Evolutionary conservation across 352 stramenopile species (phyloP).

Genomic region (Phytopythium montanum): DNA sequence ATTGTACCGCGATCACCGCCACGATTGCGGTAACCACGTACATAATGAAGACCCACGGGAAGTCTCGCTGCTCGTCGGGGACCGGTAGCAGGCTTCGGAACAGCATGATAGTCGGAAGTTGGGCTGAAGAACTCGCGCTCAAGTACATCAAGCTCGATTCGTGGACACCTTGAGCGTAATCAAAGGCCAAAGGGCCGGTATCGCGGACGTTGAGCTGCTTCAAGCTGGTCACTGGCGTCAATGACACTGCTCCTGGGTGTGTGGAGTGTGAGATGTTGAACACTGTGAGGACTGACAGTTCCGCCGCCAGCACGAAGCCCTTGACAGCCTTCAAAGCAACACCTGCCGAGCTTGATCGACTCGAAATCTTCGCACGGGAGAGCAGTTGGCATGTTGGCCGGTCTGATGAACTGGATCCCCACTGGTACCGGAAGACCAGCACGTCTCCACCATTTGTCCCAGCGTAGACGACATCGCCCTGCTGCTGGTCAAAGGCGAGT

Average conservation of each 20-base stretch:
- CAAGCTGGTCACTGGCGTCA: background rate
- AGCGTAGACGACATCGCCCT: slow-evolving; percentile 41
- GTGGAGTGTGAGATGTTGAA: slow-evolving; percentile 9
- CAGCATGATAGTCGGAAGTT: slow-evolving; percentile 12
- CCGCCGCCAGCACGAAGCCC: slow-evolving; percentile 12
- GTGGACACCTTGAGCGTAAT: slow-evolving; percentile 25
- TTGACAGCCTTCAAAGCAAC: slow-evolving; percentile 7
- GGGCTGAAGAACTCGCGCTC: background rate
- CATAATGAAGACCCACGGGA: slow-evolving; percentile 20
- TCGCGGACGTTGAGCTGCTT: background rate
- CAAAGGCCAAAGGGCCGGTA: slow-evolving; percentile 5
- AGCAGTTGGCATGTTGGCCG: background rate
- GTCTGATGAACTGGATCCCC: background rate
- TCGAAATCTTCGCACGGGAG: background rate
- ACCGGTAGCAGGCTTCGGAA: slow-evolving; percentile 33
- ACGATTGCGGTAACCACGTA: slow-evolving; percentile 17
- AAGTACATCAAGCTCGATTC: slow-evolving; percentile 22
- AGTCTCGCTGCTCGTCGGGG: slow-evolving; percentile 12
- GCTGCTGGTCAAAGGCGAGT: slow-evolving; percentile 38
- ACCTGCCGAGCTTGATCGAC: background rate
- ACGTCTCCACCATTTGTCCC: slow-evolving; percentile 44
- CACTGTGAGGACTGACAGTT: background rate
- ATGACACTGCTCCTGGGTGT: background rate
- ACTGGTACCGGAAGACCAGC: slow-evolving; percentile 26
- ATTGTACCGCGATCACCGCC: slow-evolving; percentile 24